Evolutionary conservation across 1,284 basidiomycete genomes (phyloP).

Genomic region (Cryptococcus sp.): DNA sequence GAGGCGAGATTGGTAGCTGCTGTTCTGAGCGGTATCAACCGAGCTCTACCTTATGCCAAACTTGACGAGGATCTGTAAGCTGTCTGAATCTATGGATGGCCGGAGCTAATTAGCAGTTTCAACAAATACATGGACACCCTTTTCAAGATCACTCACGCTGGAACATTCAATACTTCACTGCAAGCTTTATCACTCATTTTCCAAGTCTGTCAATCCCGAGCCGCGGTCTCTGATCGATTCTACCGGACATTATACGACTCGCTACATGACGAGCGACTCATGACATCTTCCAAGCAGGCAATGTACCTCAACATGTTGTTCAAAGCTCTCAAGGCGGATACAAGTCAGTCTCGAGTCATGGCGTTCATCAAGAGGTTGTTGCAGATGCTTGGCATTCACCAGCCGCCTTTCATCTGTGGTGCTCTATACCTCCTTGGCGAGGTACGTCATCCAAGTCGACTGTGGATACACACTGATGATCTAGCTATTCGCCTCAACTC

Average conservation of each 20-base stretch:
- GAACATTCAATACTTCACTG: constrained; percentile 88
- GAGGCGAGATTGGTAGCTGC: constrained; percentile 85
- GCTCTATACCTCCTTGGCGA: constrained; percentile 62
- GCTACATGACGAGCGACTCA: constrained; percentile 75
- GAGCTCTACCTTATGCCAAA: constrained; percentile 88
- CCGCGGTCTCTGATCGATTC: constrained; percentile 72
- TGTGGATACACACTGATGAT: constrained; percentile 10
- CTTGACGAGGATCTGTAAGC: constrained; percentile 58
- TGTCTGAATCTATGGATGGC: not conserved
- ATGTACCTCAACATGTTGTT: constrained; percentile 96
- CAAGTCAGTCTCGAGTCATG: constrained; percentile 59
- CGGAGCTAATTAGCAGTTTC: constrained; percentile 56
- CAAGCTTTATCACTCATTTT: constrained; percentile 91
- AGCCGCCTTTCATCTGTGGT: constrained; percentile 86
- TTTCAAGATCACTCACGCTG: constrained; percentile 90
- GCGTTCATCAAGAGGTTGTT: constrained; percentile 83
- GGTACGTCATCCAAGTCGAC: constrained; percentile 31
- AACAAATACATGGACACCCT: constrained; percentile 86
- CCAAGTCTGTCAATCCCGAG: constrained; percentile 59
- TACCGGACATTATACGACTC: constrained; percentile 89
- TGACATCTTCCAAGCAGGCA: constrained; percentile 85
- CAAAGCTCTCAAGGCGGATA: constrained; percentile 83
- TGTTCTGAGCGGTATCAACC: constrained; percentile 89
- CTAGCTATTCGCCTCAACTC: constrained; percentile 70
- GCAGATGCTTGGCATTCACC: constrained; percentile 72